Evolutionary conservation across 106 monocot genomes (phyloP).

Genomic region (Dioscorea alata): DNA sequence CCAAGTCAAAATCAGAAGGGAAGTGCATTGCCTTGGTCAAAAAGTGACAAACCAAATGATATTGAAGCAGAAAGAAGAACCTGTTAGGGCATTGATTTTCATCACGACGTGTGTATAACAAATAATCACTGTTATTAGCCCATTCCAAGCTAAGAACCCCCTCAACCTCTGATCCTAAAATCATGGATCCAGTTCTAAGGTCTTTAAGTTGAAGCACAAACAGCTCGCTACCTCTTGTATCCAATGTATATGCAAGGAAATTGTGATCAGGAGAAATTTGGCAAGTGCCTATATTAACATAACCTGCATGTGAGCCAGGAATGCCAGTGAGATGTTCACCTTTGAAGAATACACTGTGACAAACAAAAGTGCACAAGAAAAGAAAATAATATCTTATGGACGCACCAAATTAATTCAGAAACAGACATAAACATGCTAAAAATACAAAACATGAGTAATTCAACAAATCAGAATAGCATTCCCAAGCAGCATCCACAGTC

Average conservation of each 20-base stretch:
- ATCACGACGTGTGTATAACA: constrained; percentile 83
- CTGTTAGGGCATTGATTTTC: constrained; percentile 77
- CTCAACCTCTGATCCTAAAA: constrained; percentile 31
- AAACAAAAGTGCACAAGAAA: no score
- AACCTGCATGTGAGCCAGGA: constrained; percentile 49
- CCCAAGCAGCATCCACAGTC: no score
- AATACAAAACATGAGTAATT: no score
- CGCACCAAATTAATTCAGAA: no score
- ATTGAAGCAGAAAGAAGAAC: not conserved
- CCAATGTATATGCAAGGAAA: constrained; percentile 90
- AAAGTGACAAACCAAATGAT: no score
- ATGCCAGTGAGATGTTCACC: no score
- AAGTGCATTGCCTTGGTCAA: not conserved
- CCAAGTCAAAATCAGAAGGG: constrained; percentile 4
- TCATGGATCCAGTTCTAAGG: constrained; percentile 42
- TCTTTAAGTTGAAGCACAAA: constrained; percentile 79
- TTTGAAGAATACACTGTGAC: no score
- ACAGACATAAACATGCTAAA: no score
- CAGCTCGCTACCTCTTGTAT: constrained; percentile 61
- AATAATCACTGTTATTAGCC: constrained; percentile 44
- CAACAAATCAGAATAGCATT: no score
- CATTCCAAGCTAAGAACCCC: constrained; percentile 86
- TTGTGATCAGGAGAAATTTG: constrained; percentile 82
- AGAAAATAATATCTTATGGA: no score
- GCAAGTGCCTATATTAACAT: constrained; percentile 94